Evolutionary conservation across 2,329 filamentous ascomycete species (phyloP).

Genomic region (Nakataea oryzae): DNA sequence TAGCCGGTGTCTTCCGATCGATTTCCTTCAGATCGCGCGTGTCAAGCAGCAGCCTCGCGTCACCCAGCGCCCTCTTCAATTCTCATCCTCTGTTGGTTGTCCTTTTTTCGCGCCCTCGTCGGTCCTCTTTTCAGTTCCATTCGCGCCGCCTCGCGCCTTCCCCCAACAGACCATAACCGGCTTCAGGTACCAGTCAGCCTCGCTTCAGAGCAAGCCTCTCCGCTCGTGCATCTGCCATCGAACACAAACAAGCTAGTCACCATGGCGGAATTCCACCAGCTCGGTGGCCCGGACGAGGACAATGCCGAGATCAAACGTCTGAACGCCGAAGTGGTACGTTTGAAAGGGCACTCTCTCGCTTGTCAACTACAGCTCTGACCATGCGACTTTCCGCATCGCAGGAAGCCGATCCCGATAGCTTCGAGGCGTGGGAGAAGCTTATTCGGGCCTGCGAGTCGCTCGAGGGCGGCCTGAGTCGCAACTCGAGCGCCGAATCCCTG

Average conservation of each 20-base stretch:
- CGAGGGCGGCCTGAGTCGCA: conserved; percentile 89
- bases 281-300: conserved; percentile 68
- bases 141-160: neutral
- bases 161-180: neutral
- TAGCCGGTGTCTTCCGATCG: neutral
- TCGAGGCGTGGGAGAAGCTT: conserved; percentile 90
- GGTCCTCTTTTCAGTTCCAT: neutral
- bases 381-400: conserved; percentile 14
- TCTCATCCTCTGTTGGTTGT: neutral
- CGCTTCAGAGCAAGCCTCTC: neutral
- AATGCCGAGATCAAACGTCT: conserved; percentile 73
- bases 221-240: neutral
- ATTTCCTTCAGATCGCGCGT: neutral
- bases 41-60: neutral
- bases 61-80: neutral
- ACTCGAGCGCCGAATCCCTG: conserved; percentile 90
- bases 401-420: conserved; percentile 73
- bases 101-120: neutral
- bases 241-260: conserved; percentile 2
- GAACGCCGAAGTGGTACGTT: conserved; percentile 64
- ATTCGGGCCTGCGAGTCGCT: conserved; percentile 72
- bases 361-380: neutral
- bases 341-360: neutral
- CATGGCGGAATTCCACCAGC: conserved; percentile 64
- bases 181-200: neutral